These are phyloP conservation scores for Amphirosellinia nigrospora DNA, from an alignment of 495 filamentous ascomycete genomes.

Conservation along the genomic window DNA sequence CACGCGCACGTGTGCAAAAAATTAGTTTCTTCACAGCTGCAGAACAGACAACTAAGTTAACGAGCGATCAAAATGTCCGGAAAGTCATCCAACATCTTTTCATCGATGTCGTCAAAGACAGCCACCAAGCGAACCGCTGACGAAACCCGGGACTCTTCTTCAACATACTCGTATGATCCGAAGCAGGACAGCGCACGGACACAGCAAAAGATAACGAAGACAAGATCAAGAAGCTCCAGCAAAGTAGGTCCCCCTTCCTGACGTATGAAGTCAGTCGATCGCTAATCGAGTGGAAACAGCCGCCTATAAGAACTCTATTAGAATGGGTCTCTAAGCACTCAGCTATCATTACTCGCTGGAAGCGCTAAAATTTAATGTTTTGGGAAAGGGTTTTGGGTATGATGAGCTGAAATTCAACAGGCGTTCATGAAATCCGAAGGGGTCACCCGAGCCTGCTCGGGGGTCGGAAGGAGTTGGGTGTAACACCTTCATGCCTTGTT, in stretches of 20 bases:
- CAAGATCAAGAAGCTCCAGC: constrained; percentile 4
- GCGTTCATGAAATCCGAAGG: not conserved
- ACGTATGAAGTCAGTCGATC: not conserved
- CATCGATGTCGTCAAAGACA: not conserved
- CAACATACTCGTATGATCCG: constrained; percentile 23
- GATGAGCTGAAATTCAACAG: not conserved
- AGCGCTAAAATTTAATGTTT: not conserved
- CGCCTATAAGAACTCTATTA: constrained; percentile 15
- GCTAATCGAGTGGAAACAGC: constrained; percentile 15
- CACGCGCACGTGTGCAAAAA: not conserved
- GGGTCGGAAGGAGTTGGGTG: not conserved
- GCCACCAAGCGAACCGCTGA: not conserved
- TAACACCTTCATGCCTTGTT: not conserved
- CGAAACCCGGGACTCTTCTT: constrained; percentile 21
- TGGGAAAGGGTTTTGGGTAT: no score
- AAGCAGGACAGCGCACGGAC: not conserved
- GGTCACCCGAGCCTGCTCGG: no score
- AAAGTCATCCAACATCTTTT: constrained; percentile 10
- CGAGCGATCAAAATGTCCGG: constrained; percentile 14
- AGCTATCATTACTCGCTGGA: not conserved
- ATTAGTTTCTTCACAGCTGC: not conserved
- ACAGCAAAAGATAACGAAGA: constrained; percentile 10
- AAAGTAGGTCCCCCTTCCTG: not conserved
- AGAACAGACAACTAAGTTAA: not conserved
- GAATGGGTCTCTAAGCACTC: constrained; percentile 19